These are phyloP conservation scores for Arthrobotrys conoides DNA, from an alignment of 2,329 filamentous ascomycete genomes.

Conservation along the genomic window DNA sequence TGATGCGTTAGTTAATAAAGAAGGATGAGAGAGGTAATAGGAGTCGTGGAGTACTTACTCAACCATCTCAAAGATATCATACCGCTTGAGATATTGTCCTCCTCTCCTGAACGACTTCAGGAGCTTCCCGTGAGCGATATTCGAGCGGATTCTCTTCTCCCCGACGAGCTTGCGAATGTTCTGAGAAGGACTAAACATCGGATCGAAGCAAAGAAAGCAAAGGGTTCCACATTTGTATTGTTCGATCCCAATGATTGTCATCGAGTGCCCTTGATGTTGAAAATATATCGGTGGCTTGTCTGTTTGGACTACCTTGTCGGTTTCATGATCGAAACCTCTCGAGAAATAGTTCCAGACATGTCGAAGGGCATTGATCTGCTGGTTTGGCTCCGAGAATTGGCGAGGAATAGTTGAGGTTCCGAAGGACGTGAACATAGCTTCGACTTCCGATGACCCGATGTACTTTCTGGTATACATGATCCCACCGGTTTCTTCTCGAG, in stretches of 20 bases:
- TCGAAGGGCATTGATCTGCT: constrained; percentile 67
- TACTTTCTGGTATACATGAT: constrained; percentile 92
- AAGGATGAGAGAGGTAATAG: background rate
- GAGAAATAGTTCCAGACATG: constrained; percentile 82
- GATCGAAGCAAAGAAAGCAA: constrained; percentile 86
- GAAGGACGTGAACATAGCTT: constrained; percentile 62
- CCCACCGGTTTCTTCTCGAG: constrained; percentile 85
- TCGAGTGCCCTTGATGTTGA: constrained; percentile 88
- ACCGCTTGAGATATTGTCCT: constrained; percentile 76
- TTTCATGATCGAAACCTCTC: constrained; percentile 63
- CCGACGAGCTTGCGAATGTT: constrained; percentile 75
- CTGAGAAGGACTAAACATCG: constrained; percentile 75
- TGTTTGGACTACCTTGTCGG: constrained; percentile 77
- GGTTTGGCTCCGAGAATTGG: constrained; percentile 19
- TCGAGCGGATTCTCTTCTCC: constrained; percentile 68
- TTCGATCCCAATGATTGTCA: constrained; percentile 91
- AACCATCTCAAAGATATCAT: constrained; percentile 83
- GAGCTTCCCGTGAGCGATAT: constrained; percentile 71
- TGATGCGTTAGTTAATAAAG: constrained; percentile 3
- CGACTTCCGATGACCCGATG: constrained; percentile 90
- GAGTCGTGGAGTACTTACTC: constrained; percentile 71
- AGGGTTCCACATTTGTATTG: constrained; percentile 74
- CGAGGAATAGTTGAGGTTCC: constrained; percentile 21
- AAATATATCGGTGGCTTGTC: constrained; percentile 87
- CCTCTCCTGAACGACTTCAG: constrained; percentile 82